Conservation (phyloP, 768 basidiomycete species). For the Termitomyces sp. region DNA sequence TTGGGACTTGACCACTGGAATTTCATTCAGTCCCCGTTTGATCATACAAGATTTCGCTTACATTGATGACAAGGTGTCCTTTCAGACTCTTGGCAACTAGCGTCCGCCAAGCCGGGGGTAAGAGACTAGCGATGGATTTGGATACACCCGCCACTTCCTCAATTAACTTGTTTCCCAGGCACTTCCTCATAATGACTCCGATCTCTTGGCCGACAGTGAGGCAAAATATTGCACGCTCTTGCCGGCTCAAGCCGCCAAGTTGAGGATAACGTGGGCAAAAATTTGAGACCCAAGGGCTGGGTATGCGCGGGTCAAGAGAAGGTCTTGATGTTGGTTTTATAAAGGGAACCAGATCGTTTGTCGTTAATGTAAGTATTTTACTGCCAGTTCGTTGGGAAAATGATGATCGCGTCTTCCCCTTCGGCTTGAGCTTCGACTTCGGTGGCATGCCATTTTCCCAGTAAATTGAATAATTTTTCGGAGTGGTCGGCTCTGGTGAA, state of each 20-base stretch:
- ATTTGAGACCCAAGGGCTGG: not conserved
- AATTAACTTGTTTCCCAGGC: not conserved
- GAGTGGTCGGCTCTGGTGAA: not conserved
- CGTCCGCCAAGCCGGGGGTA: not conserved
- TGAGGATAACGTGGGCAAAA: not conserved
- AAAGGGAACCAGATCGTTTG: not conserved
- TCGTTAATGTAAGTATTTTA: not conserved
- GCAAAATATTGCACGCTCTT: not conserved
- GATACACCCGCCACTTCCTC: not conserved
- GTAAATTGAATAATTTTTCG: not conserved
- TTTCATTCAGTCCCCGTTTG: not conserved
- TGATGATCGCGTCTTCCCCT: not conserved
- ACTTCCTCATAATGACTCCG: not conserved
- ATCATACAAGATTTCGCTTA: not conserved
- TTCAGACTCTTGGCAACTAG: not conserved
- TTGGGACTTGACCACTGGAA: not conserved
- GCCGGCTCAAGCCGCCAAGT: too few species aligned
- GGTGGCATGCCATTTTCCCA: not conserved
- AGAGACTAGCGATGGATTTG: not conserved
- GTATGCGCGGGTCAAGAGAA: not conserved
- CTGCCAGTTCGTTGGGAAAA: not conserved
- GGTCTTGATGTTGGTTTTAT: not conserved
- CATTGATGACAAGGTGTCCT: conserved; percentile 2
- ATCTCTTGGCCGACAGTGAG: not conserved
- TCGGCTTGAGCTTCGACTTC: not conserved